Base-by-base conservation (phyloP, 805 yeast species). In the Zygotorulaspora sp. region DNA sequence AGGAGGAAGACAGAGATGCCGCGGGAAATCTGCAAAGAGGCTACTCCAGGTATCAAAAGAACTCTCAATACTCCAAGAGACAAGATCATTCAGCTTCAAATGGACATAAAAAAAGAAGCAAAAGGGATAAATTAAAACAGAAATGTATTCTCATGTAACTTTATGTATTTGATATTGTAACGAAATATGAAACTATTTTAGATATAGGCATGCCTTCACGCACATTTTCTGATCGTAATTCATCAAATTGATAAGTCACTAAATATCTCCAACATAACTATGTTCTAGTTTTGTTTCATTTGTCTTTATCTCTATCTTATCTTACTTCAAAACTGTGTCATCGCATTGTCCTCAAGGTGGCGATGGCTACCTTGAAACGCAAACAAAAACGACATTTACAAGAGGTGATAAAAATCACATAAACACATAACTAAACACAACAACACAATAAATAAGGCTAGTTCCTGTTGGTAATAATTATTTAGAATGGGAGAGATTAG, bases 1-100 rank as follows among this genome's bases (percentile, higher is more conserved):
- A 71, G 48, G 71, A 77, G 43, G 84, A 78, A 46, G 83, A 78
- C 49, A 63, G 63, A 22, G 65, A 57, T 31, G 68, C 68, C 32
- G 83, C 82, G 1, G 58, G 63, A 36, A 57, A 57, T 12, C 50
- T 75, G 35, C 77, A 75, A 49, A 51, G 61, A 28, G 54, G 53
- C 10, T 68, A 58, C 32, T 28, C 14, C 26, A 25, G 23, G 7
- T 16, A 27, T 17, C 38, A 38, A 25, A 45, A 41, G 26, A 31
- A 33, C 16, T 33, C 28, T 16, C 34, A 22, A 21, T 35, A 39
- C 23, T 27, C 30, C 21, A 46, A 42, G 27, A 38, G 35, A 13
- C 41, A 35, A 37, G 40, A 34, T 5, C 9, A 18, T 16, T 14
- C 34, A 9, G 13, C 26, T 16, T 35, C 33, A 13, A 32, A 21